Conservation (phyloP, 371 early-diverging fungal species). For the Enteropsectra breve region DNA sequence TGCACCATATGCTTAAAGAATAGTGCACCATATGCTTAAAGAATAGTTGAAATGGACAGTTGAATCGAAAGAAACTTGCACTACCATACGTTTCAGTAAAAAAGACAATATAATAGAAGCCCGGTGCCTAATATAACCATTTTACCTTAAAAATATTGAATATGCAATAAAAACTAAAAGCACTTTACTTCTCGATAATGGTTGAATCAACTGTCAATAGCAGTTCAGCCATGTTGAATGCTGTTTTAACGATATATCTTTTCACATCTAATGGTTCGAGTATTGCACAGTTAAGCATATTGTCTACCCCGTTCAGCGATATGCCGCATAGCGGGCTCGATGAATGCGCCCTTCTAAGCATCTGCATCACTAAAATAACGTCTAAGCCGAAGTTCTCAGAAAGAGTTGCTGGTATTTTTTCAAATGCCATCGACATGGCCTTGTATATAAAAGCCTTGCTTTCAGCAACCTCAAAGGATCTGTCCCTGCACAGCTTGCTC, state of each 20-base stretch:
- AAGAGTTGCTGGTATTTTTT: slow-evolving; percentile 92
- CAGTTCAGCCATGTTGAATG: slow-evolving; percentile 71
- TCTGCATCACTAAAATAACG: slow-evolving; percentile 88
- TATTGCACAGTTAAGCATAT: slow-evolving; percentile 79
- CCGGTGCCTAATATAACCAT: too few species aligned
- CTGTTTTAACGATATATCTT: slow-evolving; percentile 83
- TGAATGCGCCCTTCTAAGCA: slow-evolving; percentile 83
- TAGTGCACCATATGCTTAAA: too few species aligned
- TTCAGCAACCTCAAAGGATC: slow-evolving; percentile 76
- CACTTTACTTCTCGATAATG: slow-evolving; percentile 39
- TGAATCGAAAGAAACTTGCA: too few species aligned
- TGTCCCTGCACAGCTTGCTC: slow-evolving; percentile 77
- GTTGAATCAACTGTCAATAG: slow-evolving; percentile 58
- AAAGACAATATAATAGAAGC: too few species aligned
- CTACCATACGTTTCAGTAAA: too few species aligned
- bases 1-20: too few species aligned
- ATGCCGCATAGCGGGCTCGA: slow-evolving; percentile 61
- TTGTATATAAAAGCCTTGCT: slow-evolving; percentile 88
- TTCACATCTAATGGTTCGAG: slow-evolving; percentile 98
- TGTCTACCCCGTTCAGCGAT: slow-evolving; percentile 66
- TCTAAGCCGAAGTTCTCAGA: slow-evolving; percentile 98
- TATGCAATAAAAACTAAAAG: too few species aligned
- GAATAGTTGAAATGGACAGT: too few species aligned
- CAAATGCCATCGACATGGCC: slow-evolving; percentile 89
- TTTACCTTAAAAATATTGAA: too few species aligned